Conservation (phyloP, 257 asterid genomes). For the Solanum acaule region DNA sequence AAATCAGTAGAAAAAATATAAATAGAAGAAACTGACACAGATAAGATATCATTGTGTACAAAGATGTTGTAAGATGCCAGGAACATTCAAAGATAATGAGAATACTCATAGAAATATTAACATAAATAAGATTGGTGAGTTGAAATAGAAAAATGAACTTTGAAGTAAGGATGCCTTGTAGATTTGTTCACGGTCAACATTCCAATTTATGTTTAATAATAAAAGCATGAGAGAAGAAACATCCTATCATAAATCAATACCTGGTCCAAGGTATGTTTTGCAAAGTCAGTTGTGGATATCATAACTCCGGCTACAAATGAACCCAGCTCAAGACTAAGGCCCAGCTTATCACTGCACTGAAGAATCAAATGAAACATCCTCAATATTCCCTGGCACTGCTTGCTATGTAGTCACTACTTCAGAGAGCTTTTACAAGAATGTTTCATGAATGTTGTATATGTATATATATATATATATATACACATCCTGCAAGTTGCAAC, state of each 20-base stretch:
- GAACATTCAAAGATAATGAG: not conserved
- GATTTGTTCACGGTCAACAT: not conserved
- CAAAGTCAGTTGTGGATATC: slow-evolving; percentile 84
- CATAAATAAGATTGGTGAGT: not conserved
- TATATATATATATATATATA: not conserved
- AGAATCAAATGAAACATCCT: slow-evolving; percentile 13
- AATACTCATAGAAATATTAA: not conserved
- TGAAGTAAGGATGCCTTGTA: not conserved
- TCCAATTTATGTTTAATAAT: not conserved
- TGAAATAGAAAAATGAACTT: not conserved
- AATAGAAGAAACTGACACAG: not conserved
- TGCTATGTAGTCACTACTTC: not conserved
- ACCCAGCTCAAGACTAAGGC: slow-evolving; percentile 93
- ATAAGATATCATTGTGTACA: not conserved
- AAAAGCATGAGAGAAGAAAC: not conserved
- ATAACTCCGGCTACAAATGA: slow-evolving; percentile 91
- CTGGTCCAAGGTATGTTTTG: slow-evolving; percentile 84
- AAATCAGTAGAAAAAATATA: not conserved
- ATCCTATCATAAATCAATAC: slow-evolving; percentile 13
- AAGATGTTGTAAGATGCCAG: not conserved
- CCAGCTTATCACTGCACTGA: slow-evolving; percentile 98
- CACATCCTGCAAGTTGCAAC: not conserved
- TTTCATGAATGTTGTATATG: not conserved
- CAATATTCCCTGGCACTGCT: not conserved
- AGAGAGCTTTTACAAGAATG: not conserved